Evolutionary conservation across 352 stramenopile genomes (phyloP).

Genomic region (Globisporangium alternatum): DNA sequence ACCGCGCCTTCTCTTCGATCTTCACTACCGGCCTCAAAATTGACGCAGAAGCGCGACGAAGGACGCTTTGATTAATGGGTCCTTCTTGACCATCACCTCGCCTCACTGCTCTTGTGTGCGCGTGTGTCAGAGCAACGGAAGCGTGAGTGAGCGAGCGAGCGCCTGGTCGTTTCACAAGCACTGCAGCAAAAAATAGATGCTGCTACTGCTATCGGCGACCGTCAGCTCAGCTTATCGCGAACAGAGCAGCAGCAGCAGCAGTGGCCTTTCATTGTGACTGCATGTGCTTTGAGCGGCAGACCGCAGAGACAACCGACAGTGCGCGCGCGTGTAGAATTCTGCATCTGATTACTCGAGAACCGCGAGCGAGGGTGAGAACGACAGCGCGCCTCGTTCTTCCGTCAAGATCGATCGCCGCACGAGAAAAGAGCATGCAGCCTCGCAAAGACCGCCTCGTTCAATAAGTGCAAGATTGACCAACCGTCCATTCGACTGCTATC

Average conservation of each 20-base stretch:
- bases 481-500: neutral
- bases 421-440: slow-evolving; percentile 4
- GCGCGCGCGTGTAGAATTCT: neutral
- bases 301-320: neutral
- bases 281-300: neutral
- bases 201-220: neutral
- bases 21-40: neutral
- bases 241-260: neutral
- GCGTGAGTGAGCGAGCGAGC: neutral
- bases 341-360: neutral
- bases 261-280: neutral
- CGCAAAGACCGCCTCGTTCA: neutral
- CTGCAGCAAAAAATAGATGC: slow-evolving; percentile 8
- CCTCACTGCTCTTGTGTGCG: neutral
- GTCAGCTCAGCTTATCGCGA: neutral
- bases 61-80: neutral
- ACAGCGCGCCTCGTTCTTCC: neutral
- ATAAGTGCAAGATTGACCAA: neutral
- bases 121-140: neutral
- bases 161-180: slow-evolving; percentile 4
- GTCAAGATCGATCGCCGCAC: neutral
- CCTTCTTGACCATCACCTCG: too few relatives aligned
- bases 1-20: neutral
- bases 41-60: neutral
- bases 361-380: neutral